Percentiles rank a stretch among this genome's conserved stretches.
These are phyloP conservation scores for Cystobasidium ongulense DNA, from an alignment of 768 basidiomycete genomes.

Conservation along the genomic window DNA sequence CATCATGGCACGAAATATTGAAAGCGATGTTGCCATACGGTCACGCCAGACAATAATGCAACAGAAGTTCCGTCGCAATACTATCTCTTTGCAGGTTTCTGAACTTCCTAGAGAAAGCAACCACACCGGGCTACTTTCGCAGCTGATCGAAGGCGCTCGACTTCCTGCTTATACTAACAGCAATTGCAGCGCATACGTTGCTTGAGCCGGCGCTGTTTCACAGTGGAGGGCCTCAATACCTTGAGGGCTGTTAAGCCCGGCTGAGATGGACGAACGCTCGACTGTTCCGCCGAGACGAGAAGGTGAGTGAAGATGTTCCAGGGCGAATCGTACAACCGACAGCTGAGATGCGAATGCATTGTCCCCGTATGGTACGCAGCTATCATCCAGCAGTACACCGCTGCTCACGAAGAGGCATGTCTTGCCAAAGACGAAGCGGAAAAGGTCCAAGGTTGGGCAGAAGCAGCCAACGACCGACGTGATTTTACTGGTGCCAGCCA, in stretches of 20 bases:
- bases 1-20: no score
- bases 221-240: background rate
- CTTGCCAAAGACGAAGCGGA: background rate
- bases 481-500: background rate
- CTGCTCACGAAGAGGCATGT: background rate
- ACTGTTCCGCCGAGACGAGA: slow-evolving; percentile 5
- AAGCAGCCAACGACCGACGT: slow-evolving; percentile 1
- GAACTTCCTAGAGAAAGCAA: no score
- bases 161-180: background rate
- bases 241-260: background rate
- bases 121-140: background rate
- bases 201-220: background rate
- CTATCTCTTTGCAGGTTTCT: no score
- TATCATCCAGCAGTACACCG: slow-evolving; percentile 6
- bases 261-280: background rate
- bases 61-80: no score
- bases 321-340: background rate
- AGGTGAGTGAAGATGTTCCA: background rate
- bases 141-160: no score
- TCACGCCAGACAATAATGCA: no score
- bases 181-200: background rate
- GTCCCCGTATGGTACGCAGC: background rate
- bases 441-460: slow-evolving; percentile 1
- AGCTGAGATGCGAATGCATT: background rate
- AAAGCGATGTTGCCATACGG: no score